Evolutionary conservation across 2,329 filamentous ascomycete genomes (phyloP).

Genomic region (Cryphonectria carpinicola): DNA sequence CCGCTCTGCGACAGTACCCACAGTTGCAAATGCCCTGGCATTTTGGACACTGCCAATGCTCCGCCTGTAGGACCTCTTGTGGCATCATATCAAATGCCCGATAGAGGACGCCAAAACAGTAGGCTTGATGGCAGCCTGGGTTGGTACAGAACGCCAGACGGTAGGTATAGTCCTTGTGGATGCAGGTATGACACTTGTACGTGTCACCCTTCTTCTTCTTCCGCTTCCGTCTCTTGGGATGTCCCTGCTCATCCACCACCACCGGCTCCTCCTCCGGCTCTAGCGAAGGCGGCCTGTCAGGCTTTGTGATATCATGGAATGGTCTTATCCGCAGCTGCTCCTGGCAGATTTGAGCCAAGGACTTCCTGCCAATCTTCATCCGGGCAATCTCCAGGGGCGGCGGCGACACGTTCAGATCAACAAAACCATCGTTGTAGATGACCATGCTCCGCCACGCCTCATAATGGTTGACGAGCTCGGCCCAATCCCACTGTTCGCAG

Average conservation of each 20-base stretch:
- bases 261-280: constrained; percentile 57
- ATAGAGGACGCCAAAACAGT: constrained; percentile 93
- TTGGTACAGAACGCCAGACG: constrained; percentile 80
- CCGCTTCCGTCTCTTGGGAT: constrained; percentile 61
- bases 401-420: constrained; percentile 68
- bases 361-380: constrained; percentile 70
- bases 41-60: constrained; percentile 86
- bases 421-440: constrained; percentile 70
- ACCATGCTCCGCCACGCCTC: constrained; percentile 82
- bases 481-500: constrained; percentile 93
- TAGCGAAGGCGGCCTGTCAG: constrained; percentile 51
- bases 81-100: constrained; percentile 91
- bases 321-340: constrained; percentile 80
- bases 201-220: constrained; percentile 59
- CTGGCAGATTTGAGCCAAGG: constrained; percentile 91
- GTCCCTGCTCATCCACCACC: constrained; percentile 66
- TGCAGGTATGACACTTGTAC: constrained; percentile 80
- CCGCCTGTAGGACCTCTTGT: constrained; percentile 76
- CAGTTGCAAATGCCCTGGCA: constrained; percentile 89
- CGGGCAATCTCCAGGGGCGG: constrained; percentile 72
- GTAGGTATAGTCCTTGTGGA: constrained; percentile 78
- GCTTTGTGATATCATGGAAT: constrained; percentile 79
- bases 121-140: constrained; percentile 70
- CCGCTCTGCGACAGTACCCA: constrained; percentile 69
- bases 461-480: constrained; percentile 74